Conservation (phyloP, 805 yeast genomes). For the Blastobotrys mokoenaii region DNA sequence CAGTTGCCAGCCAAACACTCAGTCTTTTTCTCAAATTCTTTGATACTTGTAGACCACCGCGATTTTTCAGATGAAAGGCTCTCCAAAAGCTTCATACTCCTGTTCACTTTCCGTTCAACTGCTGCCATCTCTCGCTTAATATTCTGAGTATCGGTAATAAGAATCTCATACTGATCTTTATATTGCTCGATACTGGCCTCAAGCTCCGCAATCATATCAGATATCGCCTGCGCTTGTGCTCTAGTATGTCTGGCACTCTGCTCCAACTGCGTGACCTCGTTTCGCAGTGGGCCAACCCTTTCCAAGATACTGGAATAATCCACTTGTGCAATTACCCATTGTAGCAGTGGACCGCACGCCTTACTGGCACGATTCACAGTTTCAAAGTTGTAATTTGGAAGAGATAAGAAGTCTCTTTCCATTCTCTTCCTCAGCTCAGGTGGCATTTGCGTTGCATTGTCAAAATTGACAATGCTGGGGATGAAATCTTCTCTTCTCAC, state of each 20-base stretch:
- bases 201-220: slow-evolving; percentile 71
- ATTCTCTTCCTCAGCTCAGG: slow-evolving; percentile 45
- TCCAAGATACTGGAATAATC: slow-evolving; percentile 64
- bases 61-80: slow-evolving; percentile 57
- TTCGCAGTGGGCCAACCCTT: slow-evolving; percentile 61
- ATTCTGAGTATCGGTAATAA: slow-evolving; percentile 72
- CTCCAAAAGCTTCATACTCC: slow-evolving; percentile 56
- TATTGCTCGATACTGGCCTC: slow-evolving; percentile 59
- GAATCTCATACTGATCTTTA: slow-evolving; percentile 56
- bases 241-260: slow-evolving; percentile 49
- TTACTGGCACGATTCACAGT: slow-evolving; percentile 82
- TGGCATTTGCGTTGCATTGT: slow-evolving; percentile 51
- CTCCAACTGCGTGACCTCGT: slow-evolving; percentile 57
- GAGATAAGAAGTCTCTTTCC: slow-evolving; percentile 50
- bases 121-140: slow-evolving; percentile 61
- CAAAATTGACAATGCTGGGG: slow-evolving; percentile 66
- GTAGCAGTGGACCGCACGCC: slow-evolving; percentile 86
- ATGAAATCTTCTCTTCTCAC: slow-evolving; percentile 84
- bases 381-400: slow-evolving; percentile 59
- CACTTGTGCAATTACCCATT: slow-evolving; percentile 89
- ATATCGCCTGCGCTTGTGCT: slow-evolving; percentile 65
- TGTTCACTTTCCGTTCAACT: slow-evolving; percentile 50
- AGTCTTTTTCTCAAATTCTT: slow-evolving; percentile 39
- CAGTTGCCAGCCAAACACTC: slow-evolving; percentile 54
- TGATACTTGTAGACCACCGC: slow-evolving; percentile 65